A percentile compares a stretch with the other conserved stretches of the same genome.
Evolutionary conservation across 129 eudicot species (phyloP).

Genomic region (Pulicaria dysenterica): DNA sequence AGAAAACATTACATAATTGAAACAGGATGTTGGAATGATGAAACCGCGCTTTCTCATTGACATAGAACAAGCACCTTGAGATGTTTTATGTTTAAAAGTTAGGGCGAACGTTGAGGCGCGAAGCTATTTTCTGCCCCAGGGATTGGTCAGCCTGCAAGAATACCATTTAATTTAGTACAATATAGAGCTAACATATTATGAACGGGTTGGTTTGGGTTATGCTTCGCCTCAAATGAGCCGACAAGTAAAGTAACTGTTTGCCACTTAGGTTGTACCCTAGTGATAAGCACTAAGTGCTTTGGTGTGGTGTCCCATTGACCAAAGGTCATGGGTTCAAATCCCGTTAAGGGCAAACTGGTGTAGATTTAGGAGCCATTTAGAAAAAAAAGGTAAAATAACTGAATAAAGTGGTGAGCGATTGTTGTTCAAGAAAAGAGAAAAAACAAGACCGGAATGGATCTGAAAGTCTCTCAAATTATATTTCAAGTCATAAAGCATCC

Average conservation of each 20-base stretch:
- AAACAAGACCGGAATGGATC: background rate
- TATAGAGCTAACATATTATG: background rate
- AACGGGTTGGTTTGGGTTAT: background rate
- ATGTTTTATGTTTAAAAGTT: constrained; percentile 42
- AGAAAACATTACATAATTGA: background rate
- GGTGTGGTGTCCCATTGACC: too few species aligned
- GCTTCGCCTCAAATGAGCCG: background rate
- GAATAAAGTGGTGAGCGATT: too few species aligned
- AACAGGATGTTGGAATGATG: background rate
- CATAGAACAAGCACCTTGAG: background rate
- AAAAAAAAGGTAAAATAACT: background rate
- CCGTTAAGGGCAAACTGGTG: too few species aligned
- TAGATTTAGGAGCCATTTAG: too few species aligned
- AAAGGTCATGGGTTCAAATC: too few species aligned
- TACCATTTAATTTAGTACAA: background rate
- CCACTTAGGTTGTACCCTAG: too few species aligned
- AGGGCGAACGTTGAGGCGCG: constrained; percentile 65
- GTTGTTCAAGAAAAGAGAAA: background rate
- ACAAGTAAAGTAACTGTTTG: background rate
- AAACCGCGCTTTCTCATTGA: background rate
- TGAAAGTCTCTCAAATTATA: background rate
- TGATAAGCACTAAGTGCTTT: too few species aligned
- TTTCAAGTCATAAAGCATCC: too few species aligned
- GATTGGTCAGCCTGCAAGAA: constrained; percentile 62
- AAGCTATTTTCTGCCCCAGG: constrained; percentile 73